Base-by-base conservation (phyloP, 352 stramenopile genomes). In the Pythium brassicae region DNA sequence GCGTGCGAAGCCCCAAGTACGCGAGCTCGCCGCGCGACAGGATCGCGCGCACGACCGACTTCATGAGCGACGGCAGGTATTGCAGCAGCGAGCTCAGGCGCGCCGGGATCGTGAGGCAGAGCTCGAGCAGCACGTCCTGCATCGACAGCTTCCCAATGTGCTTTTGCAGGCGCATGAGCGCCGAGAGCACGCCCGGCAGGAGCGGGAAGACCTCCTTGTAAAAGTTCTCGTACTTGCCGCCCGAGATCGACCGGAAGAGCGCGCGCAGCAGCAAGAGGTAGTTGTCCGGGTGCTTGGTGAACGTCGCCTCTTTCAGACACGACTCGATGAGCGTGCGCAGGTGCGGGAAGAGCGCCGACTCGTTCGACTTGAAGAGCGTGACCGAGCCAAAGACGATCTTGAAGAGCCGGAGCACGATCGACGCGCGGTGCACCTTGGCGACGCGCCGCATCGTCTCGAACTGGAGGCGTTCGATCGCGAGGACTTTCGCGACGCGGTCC, bases 151-250 rank as follows among this genome's bases (percentile, higher is more conserved):
- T 86, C 12, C 88, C 69, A 22, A 97, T 97, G 44, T 90, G 70
- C 43, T 83, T 88, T 47, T 98, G 96, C 20, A 99, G 72, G 22
- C 94, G 78, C 78, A 98, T 97, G 34, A 99, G 69, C 37, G 88
- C 89, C 57, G 96, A 98, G 25, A 99, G 61, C 26, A 98, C 76
- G 3, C 86, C 86, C 5, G 96, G 92, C 20, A 99, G 74, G 15
- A 99, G 62, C 22, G 94, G 95, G 34, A 97, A 86, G 5, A 99
- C 71, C 66, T 99, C 96, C 65, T 97, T 97, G 78, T 98, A 98
- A 15, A 97, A 98, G 51, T 97, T 95, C 72, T 99, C 97, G 71
- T 99, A 98, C 62, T 99, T 99, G 32, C 96, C 94, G 39, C 91
- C 93, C 7, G 92, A 98, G 48, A 99, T 98, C 29, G 89, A 97